Evolutionary conservation across 2,329 filamentous ascomycete species (phyloP), one percentile per base, ranked within the genome.

Genomic region (Fusarium sp.): DNA sequence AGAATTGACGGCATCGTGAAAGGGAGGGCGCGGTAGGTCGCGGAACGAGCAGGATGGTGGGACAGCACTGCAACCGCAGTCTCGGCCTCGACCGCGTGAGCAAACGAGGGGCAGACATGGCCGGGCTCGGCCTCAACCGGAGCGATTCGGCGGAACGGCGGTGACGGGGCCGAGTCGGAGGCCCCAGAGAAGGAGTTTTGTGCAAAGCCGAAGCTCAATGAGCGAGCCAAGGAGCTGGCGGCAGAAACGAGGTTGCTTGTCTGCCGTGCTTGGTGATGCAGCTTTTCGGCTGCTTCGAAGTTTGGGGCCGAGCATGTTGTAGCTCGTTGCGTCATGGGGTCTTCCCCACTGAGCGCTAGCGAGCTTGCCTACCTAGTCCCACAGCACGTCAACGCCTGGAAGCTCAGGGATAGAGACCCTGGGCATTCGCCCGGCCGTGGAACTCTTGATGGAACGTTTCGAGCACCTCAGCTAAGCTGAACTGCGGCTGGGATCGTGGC

Each of bases 61-160:
- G 44, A 46, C 58, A 51, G 23, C 15, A 31, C 37, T 48, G 51
- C 28, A 50, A 13, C 28, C 53, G 54, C 23, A 50, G 18, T 43
- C 39, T 54, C 31, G 40, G 53, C 44, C 31, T 57, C 36, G 52
- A 44, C 18, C 60, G 60, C 41, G 53, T 51, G 48, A 75, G 54
- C 31, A 73, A 48, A 55, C 75, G 69, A 67, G 68, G 62, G 63
- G 66, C 59, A 55, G 63, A 60, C 74, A 76, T 76, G 48, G 30
- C 54, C 44, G 31, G 28, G 44, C 46, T 30, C 31, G 52, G 41
- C 36, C 39, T 39, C 15, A 15, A 44, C 37, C 31, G 27, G 59
- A 41, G 44, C 31, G 50, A 47, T 53, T 51, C 23, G 40, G 36
- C 56, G 48, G 23, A 40, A 43, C 47, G 37, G 12, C 30, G 11